A percentile compares a stretch with the other conserved stretches of the same genome.
These are phyloP conservation scores for Scheffersomyces ergatensis DNA, from an alignment of 805 yeast species.

Conservation along the genomic window DNA sequence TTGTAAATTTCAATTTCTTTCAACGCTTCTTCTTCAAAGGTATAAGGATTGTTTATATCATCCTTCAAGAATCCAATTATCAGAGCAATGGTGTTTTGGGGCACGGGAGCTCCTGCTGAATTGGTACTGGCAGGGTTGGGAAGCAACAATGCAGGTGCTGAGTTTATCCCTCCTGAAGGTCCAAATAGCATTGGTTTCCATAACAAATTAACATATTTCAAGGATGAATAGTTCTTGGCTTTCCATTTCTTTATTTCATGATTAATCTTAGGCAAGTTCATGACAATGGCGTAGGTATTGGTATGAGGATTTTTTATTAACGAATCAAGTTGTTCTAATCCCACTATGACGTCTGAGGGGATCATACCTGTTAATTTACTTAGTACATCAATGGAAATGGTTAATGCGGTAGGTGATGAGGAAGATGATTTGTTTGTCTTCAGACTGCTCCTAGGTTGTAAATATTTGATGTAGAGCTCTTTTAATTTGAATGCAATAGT, in stretches of 20 bases:
- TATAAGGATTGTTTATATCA: slow-evolving; percentile 62
- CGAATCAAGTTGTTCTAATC: slow-evolving; percentile 73
- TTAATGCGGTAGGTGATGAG: slow-evolving; percentile 2
- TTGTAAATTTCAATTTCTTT: slow-evolving; percentile 40
- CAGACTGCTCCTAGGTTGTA: too few species aligned
- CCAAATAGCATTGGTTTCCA: slow-evolving; percentile 88
- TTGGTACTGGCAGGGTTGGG: neutral
- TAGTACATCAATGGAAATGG: slow-evolving; percentile 57
- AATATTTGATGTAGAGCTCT: slow-evolving; percentile 19
- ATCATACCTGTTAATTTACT: slow-evolving; percentile 80
- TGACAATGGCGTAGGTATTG: slow-evolving; percentile 49
- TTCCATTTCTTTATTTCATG: slow-evolving; percentile 49
- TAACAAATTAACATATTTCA: slow-evolving; percentile 54
- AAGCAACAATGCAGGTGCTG: slow-evolving; percentile 44
- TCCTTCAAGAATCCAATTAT: slow-evolving; percentile 62
- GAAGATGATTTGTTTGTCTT: neutral
- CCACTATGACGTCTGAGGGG: slow-evolving; percentile 81
- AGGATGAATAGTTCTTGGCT: slow-evolving; percentile 45
- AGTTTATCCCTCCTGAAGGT: slow-evolving; percentile 81
- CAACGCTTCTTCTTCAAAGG: slow-evolving; percentile 55
- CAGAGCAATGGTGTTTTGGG: slow-evolving; percentile 52
- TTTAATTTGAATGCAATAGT: slow-evolving; percentile 52
- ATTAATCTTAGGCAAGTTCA: slow-evolving; percentile 46
- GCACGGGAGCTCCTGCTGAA: slow-evolving; percentile 6
- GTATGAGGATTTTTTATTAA: slow-evolving; percentile 47